Base-by-base conservation (phyloP, 1,284 basidiomycete genomes). In the Rhodotorula sp. region DNA sequence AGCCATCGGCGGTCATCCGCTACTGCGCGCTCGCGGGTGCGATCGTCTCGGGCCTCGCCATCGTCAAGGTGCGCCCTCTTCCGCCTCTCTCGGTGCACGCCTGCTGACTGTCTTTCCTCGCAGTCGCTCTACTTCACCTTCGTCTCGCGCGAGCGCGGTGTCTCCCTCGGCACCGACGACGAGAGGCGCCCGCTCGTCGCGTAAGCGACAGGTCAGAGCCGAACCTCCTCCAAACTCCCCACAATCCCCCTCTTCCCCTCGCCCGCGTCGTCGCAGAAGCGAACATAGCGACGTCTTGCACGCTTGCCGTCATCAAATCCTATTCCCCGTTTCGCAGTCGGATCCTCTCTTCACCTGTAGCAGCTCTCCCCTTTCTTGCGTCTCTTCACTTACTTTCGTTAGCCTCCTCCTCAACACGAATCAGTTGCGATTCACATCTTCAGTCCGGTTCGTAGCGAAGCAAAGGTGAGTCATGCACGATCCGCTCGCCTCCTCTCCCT, bases 11-110 rank as follows among this genome's bases (percentile, higher is more conserved):
- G 32, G 65, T 79, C 63, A 79, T 79, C 70, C 76, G 76, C 65
- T 79, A 65, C 55, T 70, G 73, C 61, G 78, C 75, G 17, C 74
- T 79, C 29, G 78, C 69, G 5, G 57, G 61, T 21, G 76, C 75
- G 67, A 77, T 83, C 69, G 79, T 83, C 71, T 79, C 80, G 21
- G 66, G 81, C 57, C 73, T 73, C 62, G 75, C 73, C 50, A 68
- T 79, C 57, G 53, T 76, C 71, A 79, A 79, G 74, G 19, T 44
- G 19, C 44, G 44, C 44, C 4, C 44, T 21, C 17, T 9, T 21
- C 4, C 34, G 41, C 46, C 36, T 29, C 3, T n/a, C n/a, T 37
- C n/a, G 34, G 25, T 21, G 6, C 3, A 21, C 39, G 17, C n/a
- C 21, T 29, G n/a, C 41, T 41, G 36, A 15, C 12, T 15, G 8